Evolutionary conservation across 257 asterid genomes (phyloP).

Genomic region (Solanum medicagineum): DNA sequence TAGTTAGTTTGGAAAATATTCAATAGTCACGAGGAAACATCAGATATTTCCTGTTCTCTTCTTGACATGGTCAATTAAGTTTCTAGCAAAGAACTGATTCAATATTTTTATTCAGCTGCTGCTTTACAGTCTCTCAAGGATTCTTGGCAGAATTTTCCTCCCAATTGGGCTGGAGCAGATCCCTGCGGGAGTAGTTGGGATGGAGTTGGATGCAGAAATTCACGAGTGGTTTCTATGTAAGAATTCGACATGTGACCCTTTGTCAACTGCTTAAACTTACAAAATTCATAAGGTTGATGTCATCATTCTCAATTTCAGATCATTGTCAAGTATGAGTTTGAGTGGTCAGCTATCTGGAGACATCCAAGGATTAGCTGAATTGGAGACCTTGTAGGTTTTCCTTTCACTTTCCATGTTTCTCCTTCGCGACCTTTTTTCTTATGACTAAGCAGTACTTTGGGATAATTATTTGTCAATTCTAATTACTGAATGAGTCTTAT

Average conservation of each 20-base stretch:
- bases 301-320: constrained; percentile 28
- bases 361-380: constrained; percentile 37
- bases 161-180: constrained; percentile 54
- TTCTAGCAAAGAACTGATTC: neutral
- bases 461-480: neutral
- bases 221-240: constrained; percentile 48
- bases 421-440: neutral
- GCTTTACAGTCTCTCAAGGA: constrained; percentile 31
- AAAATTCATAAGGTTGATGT: neutral
- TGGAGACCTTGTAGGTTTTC: constrained; percentile 64
- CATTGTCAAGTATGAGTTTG: constrained; percentile 42
- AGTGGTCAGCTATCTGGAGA: constrained; percentile 62
- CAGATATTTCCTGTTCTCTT: neutral
- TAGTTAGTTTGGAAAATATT: neutral
- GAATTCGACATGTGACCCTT: neutral
- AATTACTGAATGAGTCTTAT: neutral
- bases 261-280: neutral
- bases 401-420: neutral
- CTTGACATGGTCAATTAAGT: neutral
- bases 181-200: constrained; percentile 66
- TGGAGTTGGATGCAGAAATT: constrained; percentile 40
- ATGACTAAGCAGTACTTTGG: neutral
- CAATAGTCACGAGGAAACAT: neutral
- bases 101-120: constrained; percentile 27
- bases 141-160: constrained; percentile 48